Evolutionary conservation across 129 eudicot genomes (phyloP).

Genomic region (Oenanthe sinensis): DNA sequence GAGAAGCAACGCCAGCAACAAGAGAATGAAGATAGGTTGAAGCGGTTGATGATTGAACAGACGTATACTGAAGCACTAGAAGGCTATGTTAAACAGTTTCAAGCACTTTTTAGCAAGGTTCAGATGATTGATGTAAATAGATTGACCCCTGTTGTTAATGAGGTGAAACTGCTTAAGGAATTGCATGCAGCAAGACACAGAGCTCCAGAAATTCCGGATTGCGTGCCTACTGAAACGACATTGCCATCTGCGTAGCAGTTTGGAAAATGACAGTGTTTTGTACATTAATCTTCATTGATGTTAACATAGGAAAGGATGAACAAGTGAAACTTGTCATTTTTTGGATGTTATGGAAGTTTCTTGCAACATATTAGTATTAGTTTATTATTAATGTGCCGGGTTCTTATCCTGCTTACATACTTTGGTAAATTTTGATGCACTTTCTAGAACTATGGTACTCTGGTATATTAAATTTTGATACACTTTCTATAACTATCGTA

Average conservation of each 20-base stretch:
- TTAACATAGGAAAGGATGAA: not conserved
- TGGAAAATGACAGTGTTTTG: not conserved
- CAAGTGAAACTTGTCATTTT: not conserved
- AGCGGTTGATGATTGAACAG: conserved; percentile 24
- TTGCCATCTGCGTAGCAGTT: not conserved
- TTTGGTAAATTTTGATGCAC: not conserved
- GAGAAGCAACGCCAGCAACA: conserved; percentile 44
- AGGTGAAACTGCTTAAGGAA: conserved; percentile 39
- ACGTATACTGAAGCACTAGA: conserved; percentile 24
- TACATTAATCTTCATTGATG: not conserved
- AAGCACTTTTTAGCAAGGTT: conserved; percentile 25
- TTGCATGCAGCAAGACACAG: conserved; percentile 13
- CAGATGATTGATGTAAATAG: conserved; percentile 18
- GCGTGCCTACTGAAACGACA: not conserved
- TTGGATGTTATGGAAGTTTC: not conserved
- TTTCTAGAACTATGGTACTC: no score
- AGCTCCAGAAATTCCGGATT: conserved; percentile 15
- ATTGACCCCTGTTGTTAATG: conserved; percentile 35
- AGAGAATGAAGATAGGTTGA: conserved; percentile 45
- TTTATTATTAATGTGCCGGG: not conserved
- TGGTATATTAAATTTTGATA: not conserved
- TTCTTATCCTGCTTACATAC: not conserved
- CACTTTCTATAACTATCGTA: not conserved
- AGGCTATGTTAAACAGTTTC: conserved; percentile 20
- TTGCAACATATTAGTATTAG: not conserved